Evolutionary conservation across 805 yeast genomes (phyloP).

Genomic region (Lachancea nothofagi): DNA sequence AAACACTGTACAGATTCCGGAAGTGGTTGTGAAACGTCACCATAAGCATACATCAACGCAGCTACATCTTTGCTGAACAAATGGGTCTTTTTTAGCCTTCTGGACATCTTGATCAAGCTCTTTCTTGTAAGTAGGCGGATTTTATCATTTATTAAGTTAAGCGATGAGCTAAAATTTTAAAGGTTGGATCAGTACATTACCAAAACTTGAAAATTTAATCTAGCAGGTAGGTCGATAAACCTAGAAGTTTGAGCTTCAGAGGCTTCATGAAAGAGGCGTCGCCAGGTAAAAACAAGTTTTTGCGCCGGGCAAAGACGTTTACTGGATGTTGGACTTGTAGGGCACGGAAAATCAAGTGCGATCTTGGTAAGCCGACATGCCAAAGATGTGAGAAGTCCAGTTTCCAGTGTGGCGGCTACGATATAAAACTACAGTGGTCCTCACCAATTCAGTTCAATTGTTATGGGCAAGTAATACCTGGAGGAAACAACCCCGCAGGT

Average conservation of each 20-base stretch:
- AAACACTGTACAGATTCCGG: slow-evolving; percentile 59
- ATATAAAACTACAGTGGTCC: slow-evolving; percentile 73
- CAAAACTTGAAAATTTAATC: too few relatives aligned
- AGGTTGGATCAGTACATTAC: not conserved
- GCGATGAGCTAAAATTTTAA: not conserved
- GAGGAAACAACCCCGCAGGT: slow-evolving; percentile 12
- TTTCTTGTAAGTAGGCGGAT: not conserved
- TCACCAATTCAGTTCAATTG: slow-evolving; percentile 47
- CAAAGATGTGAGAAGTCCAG: slow-evolving; percentile 63
- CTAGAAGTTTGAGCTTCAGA: not conserved
- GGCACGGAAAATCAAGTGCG: slow-evolving; percentile 75
- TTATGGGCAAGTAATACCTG: slow-evolving; percentile 33
- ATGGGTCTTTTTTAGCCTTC: slow-evolving; percentile 38
- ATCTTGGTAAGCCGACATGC: slow-evolving; percentile 64
- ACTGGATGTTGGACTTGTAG: slow-evolving; percentile 90
- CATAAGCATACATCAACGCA: slow-evolving; percentile 62
- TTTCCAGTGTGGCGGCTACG: slow-evolving; percentile 74
- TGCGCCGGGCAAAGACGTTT: slow-evolving; percentile 57
- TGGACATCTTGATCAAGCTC: slow-evolving; percentile 21
- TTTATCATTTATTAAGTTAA: not conserved
- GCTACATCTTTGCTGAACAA: slow-evolving; percentile 47
- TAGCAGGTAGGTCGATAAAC: too few relatives aligned
- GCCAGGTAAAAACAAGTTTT: not conserved
- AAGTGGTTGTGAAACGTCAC: slow-evolving; percentile 64
- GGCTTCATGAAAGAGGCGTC: slow-evolving; percentile 16